phyloP scores from a whole-genome alignment of 2,329 filamentous ascomycete species.

The Fusarium veterinarium region DNA sequence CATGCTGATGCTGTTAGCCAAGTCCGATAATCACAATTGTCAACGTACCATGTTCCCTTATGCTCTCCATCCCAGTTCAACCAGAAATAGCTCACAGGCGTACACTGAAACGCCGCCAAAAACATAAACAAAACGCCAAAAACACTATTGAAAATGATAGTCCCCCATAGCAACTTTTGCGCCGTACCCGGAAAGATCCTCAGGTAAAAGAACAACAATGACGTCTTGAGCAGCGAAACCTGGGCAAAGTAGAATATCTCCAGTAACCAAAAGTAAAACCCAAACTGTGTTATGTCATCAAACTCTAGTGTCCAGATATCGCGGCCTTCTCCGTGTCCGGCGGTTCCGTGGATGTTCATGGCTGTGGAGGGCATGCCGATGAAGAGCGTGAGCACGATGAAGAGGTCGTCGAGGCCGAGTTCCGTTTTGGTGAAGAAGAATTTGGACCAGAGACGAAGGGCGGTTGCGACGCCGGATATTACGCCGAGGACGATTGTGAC shows the following conservation, averaged over 20 bases:
- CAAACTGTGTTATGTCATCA: slow-evolving; percentile 41
- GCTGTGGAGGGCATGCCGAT: slow-evolving; percentile 37
- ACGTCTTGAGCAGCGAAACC: slow-evolving; percentile 54
- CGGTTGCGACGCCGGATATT: slow-evolving; percentile 50
- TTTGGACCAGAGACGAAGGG: slow-evolving; percentile 49
- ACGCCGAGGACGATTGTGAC: slow-evolving; percentile 40
- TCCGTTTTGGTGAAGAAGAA: slow-evolving; percentile 43
- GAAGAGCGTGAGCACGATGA: slow-evolving; percentile 38
- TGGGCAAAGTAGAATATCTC: slow-evolving; percentile 55
- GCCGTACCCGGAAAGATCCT: slow-evolving; percentile 52
- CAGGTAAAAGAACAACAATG: slow-evolving; percentile 56
- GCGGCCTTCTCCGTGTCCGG: slow-evolving; percentile 46
- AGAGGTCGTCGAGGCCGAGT: slow-evolving; percentile 49
- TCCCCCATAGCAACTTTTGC: slow-evolving; percentile 48
- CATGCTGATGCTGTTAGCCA: slow-evolving; percentile 35
- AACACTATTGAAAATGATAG: slow-evolving; percentile 47
- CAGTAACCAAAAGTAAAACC: slow-evolving; percentile 48
- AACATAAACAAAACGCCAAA: slow-evolving; percentile 50
- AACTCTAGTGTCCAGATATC: slow-evolving; percentile 50
- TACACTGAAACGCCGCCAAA: slow-evolving; percentile 52
- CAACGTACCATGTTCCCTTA: slow-evolving; percentile 51
- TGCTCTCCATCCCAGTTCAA: slow-evolving; percentile 54
- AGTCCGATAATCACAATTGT: accelerated
- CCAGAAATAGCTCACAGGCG: slow-evolving; percentile 56
- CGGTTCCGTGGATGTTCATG: slow-evolving; percentile 40